Base-by-base conservation (phyloP, 805 yeast genomes). In the Clavispora santaluciae region DNA sequence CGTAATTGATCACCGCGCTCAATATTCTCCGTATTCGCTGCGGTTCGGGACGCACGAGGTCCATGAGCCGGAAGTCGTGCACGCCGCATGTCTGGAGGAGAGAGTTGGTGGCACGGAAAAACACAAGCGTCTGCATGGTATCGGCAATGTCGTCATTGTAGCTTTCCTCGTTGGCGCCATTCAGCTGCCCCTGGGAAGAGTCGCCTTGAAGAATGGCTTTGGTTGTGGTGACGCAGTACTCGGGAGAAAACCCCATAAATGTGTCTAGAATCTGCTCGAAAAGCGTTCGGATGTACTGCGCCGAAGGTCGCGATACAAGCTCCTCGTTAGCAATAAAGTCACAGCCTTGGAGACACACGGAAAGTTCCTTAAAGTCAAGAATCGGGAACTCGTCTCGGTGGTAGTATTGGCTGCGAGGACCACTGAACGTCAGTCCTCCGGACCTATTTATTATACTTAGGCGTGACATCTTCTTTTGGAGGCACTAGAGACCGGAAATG, bases 1-100 rank as follows among this genome's bases (percentile, higher is more conserved):
- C 95, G 68, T 78, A 89, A 57, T 89, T 89, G 17, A 88, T 84
- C 37, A 88, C 79, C 1, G 93, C 93, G 56, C 95, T 86, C 21
- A 88, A 60, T 16, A 87, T 70, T 35, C 91, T 66, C 46, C 79
- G 66, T 1, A 78, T 70, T 43, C 95, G 68, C 28, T 59, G 61
- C 0, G 85, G 68, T n/a, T 88, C 95, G 0, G 96, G 96, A 49
- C 79, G 79, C 43, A 77, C 69, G 22, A 89, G 66, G 63, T 89
- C 96, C 64, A 76, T 70, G 38, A 88, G 67, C 33, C 80, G 75
- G 55, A 88, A 85, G 59, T 89, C 95, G 42, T 77, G 71, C 2
- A 89, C 76, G 0, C 95, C 95, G 55, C 91, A 81, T 43, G 75
- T 81, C 34, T 72, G 71, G 48, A 86, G 70, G 57, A 86, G 84